Percentiles rank a stretch among this genome's conserved stretches.
These are phyloP conservation scores for Globisporangium solare DNA, from an alignment of 352 stramenopile genomes.

Conservation along the genomic window DNA sequence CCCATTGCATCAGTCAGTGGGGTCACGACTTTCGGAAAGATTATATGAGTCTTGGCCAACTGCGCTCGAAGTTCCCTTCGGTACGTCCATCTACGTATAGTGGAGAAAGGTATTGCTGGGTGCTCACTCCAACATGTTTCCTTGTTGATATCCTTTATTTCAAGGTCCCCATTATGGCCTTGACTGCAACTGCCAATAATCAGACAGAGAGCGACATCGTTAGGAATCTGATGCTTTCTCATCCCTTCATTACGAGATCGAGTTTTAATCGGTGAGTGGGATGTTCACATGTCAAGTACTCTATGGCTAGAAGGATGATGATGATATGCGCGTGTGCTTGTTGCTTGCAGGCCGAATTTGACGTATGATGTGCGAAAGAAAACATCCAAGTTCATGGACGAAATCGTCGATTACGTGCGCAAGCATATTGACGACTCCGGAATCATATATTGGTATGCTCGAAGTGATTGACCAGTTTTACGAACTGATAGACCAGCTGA, in stretches of 20 bases:
- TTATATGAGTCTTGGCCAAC: constrained; percentile 92
- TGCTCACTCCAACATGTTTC: not conserved
- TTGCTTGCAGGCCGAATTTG: constrained; percentile 54
- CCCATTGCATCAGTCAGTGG: constrained; percentile 98
- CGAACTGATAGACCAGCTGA: not conserved
- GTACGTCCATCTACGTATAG: constrained; percentile 37
- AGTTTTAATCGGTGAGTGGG: constrained; percentile 77
- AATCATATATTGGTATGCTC: constrained; percentile 83
- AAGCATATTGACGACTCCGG: constrained; percentile 84
- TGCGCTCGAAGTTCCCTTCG: constrained; percentile 92
- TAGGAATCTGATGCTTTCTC: constrained; percentile 62
- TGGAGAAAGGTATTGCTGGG: too few species aligned
- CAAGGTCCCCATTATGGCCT: constrained; percentile 83
- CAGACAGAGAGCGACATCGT: constrained; percentile 84
- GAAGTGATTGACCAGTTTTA: too few species aligned
- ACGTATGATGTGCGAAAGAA: constrained; percentile 85
- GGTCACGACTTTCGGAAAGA: constrained; percentile 99
- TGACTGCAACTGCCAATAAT: constrained; percentile 84
- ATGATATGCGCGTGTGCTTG: not conserved
- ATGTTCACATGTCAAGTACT: too few species aligned
- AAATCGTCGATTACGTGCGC: constrained; percentile 73
- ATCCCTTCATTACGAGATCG: constrained; percentile 76
- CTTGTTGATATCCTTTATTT: not conserved
- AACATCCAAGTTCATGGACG: constrained; percentile 70
- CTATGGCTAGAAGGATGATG: too few species aligned